Base-by-base conservation (phyloP, 108 stramenopile genomes). In the Stephanodiscus minutulus region DNA sequence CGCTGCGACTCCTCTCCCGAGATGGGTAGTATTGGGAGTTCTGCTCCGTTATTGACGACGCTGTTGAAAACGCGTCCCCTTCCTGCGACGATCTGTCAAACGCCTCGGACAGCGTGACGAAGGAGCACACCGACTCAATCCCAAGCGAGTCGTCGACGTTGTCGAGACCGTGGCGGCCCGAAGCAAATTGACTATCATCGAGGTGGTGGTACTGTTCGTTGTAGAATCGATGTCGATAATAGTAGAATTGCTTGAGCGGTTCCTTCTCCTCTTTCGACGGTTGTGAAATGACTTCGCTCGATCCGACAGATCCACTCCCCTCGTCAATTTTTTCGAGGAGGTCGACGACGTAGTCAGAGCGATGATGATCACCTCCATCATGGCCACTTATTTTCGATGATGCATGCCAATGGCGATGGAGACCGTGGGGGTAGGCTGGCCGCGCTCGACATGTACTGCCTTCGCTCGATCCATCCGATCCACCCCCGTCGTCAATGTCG, bases 81-180 rank as follows among this genome's bases (percentile, higher is more conserved):
- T 65, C 64, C 17, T 58, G 43, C n/a, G 7, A 33, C 28, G 68
- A 33, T 20, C 66, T 67, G 31, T 28, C 10, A 29, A 78, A 72
- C 27, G 77, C 77, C 65, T 78, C 60, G n/a, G 77, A 78, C 18
- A 78, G 70, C 2, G 77, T 78, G 0, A 78, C 77, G 17, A 70
- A 78, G 12, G 77, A 78, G 35, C 77, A 78, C 7, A 70, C 66
- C n/a, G 77, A 78, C 9, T 78, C 58, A 7, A 65, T 61, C 20
- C 13, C 29, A 2, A 6, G 39, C 0, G 41, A 37, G 5, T 60
- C 35, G 59, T 60, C 28, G 8, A n/a, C 35, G 29, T 60, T 36
- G 35, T 36, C 35, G 27, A 50, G 52, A 48, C 64, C 62, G 15
- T 70, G 49, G 21, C 59, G 61, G 10, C 46, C 37, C 13, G 55